Percentiles rank a stretch among this genome's conserved stretches.
Conservation (phyloP, 345 rosid genomes). For the Bruguiera gymnorhiza region DNA sequence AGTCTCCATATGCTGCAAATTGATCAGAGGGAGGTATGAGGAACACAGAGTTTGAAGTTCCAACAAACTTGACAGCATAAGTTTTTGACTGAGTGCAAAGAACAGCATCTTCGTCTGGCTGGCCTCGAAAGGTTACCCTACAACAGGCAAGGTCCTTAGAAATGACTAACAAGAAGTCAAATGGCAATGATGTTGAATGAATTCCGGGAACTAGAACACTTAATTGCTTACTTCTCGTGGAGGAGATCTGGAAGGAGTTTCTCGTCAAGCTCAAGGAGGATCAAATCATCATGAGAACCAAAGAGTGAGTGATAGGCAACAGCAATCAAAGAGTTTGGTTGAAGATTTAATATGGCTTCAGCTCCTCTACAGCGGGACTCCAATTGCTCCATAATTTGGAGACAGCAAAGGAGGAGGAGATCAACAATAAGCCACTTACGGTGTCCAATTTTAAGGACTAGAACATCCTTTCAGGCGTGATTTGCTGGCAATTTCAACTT, state of each 20-base stretch:
- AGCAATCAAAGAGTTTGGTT: conserved; percentile 44
- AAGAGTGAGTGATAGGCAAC: conserved; percentile 63
- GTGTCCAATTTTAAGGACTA: too few species aligned
- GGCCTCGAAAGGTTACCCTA: conserved; percentile 77
- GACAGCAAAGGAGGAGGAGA: not conserved
- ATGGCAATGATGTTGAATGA: not conserved
- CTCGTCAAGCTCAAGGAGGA: conserved; percentile 75
- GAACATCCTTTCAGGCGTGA: too few species aligned
- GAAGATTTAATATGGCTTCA: conserved; percentile 55
- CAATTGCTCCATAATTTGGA: conserved; percentile 14
- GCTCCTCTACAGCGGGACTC: conserved; percentile 36
- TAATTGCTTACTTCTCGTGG: conserved; percentile 46
- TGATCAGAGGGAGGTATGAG: conserved; percentile 63
- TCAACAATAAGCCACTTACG: too few species aligned
- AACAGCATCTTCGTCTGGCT: conserved; percentile 84
- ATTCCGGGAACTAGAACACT: not conserved
- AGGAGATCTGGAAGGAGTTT: conserved; percentile 63
- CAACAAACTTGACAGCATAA: conserved; percentile 72
- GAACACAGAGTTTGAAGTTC: conserved; percentile 72
- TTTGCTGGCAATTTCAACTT: too few species aligned
- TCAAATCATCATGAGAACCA: conserved; percentile 63
- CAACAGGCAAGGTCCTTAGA: not conserved
- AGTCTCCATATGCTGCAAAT: conserved; percentile 15
- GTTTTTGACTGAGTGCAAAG: conserved; percentile 86
- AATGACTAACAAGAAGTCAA: not conserved